Evolutionary conservation across 768 basidiomycete species (phyloP), one percentile per base, ranked within the genome.

Genomic region (Tricholoma flavovirens): DNA sequence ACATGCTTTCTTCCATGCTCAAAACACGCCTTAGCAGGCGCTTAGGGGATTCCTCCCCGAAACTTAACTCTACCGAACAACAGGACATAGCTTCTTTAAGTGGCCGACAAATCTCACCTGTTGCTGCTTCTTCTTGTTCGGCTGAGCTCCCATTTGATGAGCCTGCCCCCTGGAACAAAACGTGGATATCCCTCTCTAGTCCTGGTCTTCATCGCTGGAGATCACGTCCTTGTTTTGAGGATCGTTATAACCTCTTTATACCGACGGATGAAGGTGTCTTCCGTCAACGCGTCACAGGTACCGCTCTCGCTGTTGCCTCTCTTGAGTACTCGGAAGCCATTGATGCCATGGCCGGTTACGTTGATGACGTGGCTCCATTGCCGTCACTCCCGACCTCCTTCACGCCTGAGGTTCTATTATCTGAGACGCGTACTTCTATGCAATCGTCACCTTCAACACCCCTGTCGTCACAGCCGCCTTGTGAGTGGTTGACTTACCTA

Each of bases 171-270:
- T 62, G 67, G 42, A 63, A 63, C 43, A 62, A 66, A 51, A 64
- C 65, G n/a, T 64, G 61, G 36, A 63, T 75, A 38, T 71, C 71
- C 35, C 65, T 63, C n/a, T 69, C 69, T 38, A 86, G 84, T 64
- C 72, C 73, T 12, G 84, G 86, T 54, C 72, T 92, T 46, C 77
- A 76, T 42, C 77, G 72, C n/a, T 92, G 90, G 90, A 75, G 82
- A 58, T 73, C 76, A 35, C 84, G 89, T 3, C 84, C 86, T 22
- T 86, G 86, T 65, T 90, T 88, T 66, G 89, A 92, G 68, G 87
- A 91, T 55, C 76, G 88, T 30, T 72, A 80, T 59, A 69, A 73
- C 24, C 73, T 88, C 4, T 87, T 83, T 73, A 68, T 78, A 11
- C 74, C 75, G 3, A 64, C 73, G 17, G 66, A 70, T 9, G 71